Percentiles rank a stretch among this genome's conserved stretches.
Evolutionary conservation across 2,329 filamentous ascomycete genomes (phyloP).

Genomic region (Stachybotrys elegans): DNA sequence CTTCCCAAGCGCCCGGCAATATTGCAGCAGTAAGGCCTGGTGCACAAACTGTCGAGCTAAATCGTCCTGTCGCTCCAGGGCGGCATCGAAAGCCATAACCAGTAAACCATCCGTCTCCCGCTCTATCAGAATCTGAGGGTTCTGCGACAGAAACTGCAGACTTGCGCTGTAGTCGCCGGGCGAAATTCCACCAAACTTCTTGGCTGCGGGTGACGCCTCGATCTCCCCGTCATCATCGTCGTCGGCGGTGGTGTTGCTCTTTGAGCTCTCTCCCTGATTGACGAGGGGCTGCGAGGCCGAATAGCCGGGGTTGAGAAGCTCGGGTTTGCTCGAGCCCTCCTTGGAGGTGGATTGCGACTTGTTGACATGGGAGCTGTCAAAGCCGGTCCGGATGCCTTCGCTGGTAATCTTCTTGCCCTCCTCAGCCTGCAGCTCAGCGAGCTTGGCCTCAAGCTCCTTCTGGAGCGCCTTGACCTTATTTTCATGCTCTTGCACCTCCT

Average conservation of each 20-base stretch:
- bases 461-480: constrained; percentile 75
- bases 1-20: constrained; percentile 82
- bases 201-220: constrained; percentile 72
- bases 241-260: constrained; percentile 15
- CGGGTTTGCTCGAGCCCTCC: constrained; percentile 49
- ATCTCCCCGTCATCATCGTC: constrained; percentile 67
- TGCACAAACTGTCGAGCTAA: constrained; percentile 84
- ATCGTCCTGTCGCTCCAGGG: constrained; percentile 71
- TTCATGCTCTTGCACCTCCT: constrained; percentile 72
- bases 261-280: not conserved
- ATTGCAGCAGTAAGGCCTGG: constrained; percentile 87
- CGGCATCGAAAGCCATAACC: constrained; percentile 85
- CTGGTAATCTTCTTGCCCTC: constrained; percentile 91
- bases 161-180: constrained; percentile 67
- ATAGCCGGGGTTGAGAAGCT: constrained; percentile 70
- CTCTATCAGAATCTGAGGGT: constrained; percentile 77
- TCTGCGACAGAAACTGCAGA: constrained; percentile 69
- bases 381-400: constrained; percentile 81
- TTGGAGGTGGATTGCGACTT: constrained; percentile 50
- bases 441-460: constrained; percentile 65
- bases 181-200: constrained; percentile 75
- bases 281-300: constrained; percentile 5
- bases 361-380: constrained; percentile 78
- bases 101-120: constrained; percentile 86
- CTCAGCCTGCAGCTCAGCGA: constrained; percentile 78